These are phyloP conservation scores for Tuber aestivum DNA, from an alignment of 495 filamentous ascomycete genomes.

Conservation along the genomic window DNA sequence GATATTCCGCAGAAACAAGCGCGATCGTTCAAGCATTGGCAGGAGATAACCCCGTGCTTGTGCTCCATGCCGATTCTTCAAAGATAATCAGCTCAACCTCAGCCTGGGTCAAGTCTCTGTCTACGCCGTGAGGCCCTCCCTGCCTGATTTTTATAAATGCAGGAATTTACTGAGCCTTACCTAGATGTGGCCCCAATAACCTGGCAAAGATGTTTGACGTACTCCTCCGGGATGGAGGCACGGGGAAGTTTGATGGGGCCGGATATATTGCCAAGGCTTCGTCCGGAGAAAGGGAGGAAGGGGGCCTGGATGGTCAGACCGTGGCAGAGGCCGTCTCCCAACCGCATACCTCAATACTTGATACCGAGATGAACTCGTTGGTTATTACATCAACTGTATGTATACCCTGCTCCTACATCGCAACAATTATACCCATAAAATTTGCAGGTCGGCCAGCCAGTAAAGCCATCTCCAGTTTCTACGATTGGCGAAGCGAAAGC, in stretches of 20 bases:
- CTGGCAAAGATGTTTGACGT: neutral
- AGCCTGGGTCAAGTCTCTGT: neutral
- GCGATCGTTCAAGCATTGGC: neutral
- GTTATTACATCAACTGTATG: neutral
- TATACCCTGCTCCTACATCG: neutral
- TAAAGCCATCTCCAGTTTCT: neutral
- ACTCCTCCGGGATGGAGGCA: neutral
- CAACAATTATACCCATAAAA: neutral
- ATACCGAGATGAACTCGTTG: neutral
- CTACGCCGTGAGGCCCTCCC: neutral
- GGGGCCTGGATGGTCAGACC: neutral
- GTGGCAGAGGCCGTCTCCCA: neutral
- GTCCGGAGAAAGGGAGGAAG: neutral
- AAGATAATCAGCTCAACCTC: neutral
- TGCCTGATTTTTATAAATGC: neutral
- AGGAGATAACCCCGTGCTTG: neutral
- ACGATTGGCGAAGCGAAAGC: neutral
- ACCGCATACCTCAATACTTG: neutral
- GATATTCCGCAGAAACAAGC: neutral
- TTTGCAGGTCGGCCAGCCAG: neutral
- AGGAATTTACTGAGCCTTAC: neutral
- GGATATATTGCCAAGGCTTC: neutral
- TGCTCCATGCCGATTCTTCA: neutral
- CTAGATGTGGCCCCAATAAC: neutral
- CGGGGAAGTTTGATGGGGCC: neutral